phyloP scores from a whole-genome alignment of 75 land plant genomes.

The Cunninghamia lanceolata region DNA sequence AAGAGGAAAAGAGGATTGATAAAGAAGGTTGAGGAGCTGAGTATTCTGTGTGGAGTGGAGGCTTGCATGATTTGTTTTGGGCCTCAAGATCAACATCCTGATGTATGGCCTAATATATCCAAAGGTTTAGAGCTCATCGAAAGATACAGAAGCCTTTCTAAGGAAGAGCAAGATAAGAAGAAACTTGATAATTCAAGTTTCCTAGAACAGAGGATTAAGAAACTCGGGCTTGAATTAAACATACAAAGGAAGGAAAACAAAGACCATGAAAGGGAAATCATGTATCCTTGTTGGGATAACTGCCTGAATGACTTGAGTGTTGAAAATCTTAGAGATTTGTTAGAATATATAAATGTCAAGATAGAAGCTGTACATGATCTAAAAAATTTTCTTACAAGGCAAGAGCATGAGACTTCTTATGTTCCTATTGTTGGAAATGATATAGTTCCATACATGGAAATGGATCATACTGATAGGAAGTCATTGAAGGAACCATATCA shows the following conservation, averaged over 20 bases:
- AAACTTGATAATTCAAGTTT: slow-evolving; percentile 63
- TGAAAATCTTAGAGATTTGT: neutral
- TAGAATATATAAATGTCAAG: neutral
- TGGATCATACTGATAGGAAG: neutral
- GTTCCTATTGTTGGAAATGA: neutral
- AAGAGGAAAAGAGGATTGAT: slow-evolving; percentile 56
- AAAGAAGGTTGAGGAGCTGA: slow-evolving; percentile 66
- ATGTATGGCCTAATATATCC: slow-evolving; percentile 22
- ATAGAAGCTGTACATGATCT: neutral
- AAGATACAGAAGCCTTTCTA: slow-evolving; percentile 35
- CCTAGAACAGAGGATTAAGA: slow-evolving; percentile 42
- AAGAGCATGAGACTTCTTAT: neutral
- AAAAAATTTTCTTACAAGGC: neutral
- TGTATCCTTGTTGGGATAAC: slow-evolving; percentile 1
- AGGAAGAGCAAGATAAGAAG: slow-evolving; percentile 62
- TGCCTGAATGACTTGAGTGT: neutral
- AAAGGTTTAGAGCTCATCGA: slow-evolving; percentile 17
- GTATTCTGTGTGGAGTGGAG: slow-evolving; percentile 47
- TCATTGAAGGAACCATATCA: neutral
- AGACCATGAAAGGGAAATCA: slow-evolving; percentile 19
- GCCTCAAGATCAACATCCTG: slow-evolving; percentile 11
- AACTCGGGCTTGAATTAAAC: slow-evolving; percentile 32
- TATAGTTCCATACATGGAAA: neutral
- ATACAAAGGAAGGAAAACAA: slow-evolving; percentile 28
- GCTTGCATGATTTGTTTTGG: slow-evolving; percentile 51